These are phyloP conservation scores for Pichia occidentalis DNA, from an alignment of 805 yeast species.

Conservation along the genomic window DNA sequence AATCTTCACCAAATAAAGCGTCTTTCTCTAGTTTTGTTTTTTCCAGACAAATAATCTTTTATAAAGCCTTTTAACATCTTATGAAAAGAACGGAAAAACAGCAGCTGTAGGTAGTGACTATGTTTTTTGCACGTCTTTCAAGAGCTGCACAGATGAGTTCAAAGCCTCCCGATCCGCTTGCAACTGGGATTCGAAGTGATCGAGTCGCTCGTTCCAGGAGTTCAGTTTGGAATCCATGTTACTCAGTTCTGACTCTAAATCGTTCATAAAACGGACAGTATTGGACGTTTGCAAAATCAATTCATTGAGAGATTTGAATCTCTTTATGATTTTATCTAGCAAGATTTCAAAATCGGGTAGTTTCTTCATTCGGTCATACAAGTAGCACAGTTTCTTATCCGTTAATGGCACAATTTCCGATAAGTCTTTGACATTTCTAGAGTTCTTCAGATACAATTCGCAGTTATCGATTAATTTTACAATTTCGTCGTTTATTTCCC, in stretches of 20 bases:
- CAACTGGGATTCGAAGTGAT: constrained; percentile 16
- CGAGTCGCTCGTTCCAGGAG: constrained; percentile 22
- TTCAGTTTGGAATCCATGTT: constrained; percentile 16
- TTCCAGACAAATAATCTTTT: background rate
- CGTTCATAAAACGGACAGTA: constrained; percentile 13
- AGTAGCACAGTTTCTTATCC: constrained; percentile 16
- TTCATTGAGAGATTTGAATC: constrained; percentile 19
- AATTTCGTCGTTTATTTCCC: constrained; percentile 16
- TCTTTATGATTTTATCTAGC: constrained; percentile 15
- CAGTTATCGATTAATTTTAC: constrained; percentile 10
- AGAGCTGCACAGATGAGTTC: no score
- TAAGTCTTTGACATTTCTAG: constrained; percentile 11
- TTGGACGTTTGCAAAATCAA: constrained; percentile 9
- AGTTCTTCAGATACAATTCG: constrained; percentile 10
- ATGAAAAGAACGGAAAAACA: no score
- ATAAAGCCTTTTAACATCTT: constrained; percentile 4
- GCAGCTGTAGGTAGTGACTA: background rate
- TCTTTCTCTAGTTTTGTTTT: background rate
- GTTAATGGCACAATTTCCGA: constrained; percentile 11
- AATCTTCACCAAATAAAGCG: constrained; percentile 65
- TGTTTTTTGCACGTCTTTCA: constrained; percentile 12
- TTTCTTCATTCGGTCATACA: constrained; percentile 18
- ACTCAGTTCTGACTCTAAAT: constrained; percentile 15
- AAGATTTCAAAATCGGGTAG: constrained; percentile 18
- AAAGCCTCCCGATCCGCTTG: constrained; percentile 4